Percentiles rank a stretch among this genome's conserved stretches.
Conservation (phyloP, 768 basidiomycete genomes). For the Panus rudis region DNA sequence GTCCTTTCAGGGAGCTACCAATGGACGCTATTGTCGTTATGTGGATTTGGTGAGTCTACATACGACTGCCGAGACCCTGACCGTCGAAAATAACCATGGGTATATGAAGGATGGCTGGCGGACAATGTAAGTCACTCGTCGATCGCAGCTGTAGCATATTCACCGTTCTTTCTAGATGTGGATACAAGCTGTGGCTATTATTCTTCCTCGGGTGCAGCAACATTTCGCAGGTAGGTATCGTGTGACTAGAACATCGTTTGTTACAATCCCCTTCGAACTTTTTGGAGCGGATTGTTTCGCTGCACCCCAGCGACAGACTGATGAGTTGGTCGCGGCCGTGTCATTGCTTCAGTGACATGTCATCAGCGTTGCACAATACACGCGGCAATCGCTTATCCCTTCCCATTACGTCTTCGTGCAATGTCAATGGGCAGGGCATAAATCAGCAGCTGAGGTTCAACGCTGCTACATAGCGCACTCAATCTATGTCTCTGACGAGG, state of each 20-base stretch:
- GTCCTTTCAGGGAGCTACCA: constrained; percentile 57
- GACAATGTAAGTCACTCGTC: constrained; percentile 62
- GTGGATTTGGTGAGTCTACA: constrained; percentile 80
- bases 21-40: constrained; percentile 74
- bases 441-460: too few relatives aligned
- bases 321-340: too few relatives aligned
- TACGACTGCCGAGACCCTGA: not conserved
- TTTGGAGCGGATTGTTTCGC: too few relatives aligned
- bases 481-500: too few relatives aligned
- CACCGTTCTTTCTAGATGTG: constrained; percentile 69
- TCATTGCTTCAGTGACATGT: too few relatives aligned
- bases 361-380: too few relatives aligned
- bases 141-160: constrained; percentile 4
- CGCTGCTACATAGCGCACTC: too few relatives aligned
- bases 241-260: not conserved
- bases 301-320: too few relatives aligned
- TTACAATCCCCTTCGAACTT: too few relatives aligned
- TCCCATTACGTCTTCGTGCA: too few relatives aligned
- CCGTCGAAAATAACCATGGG: not conserved
- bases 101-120: constrained; percentile 74
- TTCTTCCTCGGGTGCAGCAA: constrained; percentile 92
- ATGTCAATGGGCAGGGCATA: too few relatives aligned
- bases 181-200: constrained; percentile 87
- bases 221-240: constrained; percentile 65
- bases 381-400: too few relatives aligned